Base-by-base conservation (phyloP, 2,329 filamentous ascomycete species). In the Botrytis tulipae region DNA sequence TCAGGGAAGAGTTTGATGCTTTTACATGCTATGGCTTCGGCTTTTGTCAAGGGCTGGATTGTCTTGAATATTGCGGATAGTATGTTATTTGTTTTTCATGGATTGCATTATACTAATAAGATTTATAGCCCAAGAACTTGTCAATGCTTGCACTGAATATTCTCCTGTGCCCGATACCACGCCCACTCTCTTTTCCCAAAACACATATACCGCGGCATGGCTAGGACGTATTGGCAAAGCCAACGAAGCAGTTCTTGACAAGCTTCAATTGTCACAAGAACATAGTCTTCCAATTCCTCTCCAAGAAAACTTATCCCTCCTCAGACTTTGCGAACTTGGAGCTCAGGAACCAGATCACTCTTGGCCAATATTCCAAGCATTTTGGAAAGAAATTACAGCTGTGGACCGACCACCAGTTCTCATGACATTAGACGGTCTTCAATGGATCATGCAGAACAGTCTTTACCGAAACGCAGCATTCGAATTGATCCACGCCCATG, bases 11-110 rank as follows among this genome's bases (percentile, higher is more conserved):
- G 93, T 81, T 89, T 96, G 78, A 84, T 97, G 79, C 83, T 97
- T 79, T 85, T 97, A 63, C 95, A 98, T 84, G 92, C 92, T 57
- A 89, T 97, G 87, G 86, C 92, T 29, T 91, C 95, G 83, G 95
- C 90, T 1, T 90, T 95, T 77, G 82, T 95, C 79, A 93, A 94
- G 82, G 88, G 92, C 42, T 98, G 95, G 94, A 87, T 97, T 62
- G 94, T 98, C 65, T 87, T 99, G 74, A 92, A 93, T 80, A 87
- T 98, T 70, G 95, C 96, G 54, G 94, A 99, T 84, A 92, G 95
- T 97, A 86, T 79, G 86, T 79, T 70, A 18, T 10, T 61, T 44
- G 8, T 25, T 60, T 16, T 57, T 9, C 18, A 62, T 40, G 16
- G 44, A 61, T 29, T 29, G n/a, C 7, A n/a, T 44, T n/a, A 37